Evolutionary conservation across 176 grass and related monocot species (phyloP).

Genomic region (Poa pratensis): DNA sequence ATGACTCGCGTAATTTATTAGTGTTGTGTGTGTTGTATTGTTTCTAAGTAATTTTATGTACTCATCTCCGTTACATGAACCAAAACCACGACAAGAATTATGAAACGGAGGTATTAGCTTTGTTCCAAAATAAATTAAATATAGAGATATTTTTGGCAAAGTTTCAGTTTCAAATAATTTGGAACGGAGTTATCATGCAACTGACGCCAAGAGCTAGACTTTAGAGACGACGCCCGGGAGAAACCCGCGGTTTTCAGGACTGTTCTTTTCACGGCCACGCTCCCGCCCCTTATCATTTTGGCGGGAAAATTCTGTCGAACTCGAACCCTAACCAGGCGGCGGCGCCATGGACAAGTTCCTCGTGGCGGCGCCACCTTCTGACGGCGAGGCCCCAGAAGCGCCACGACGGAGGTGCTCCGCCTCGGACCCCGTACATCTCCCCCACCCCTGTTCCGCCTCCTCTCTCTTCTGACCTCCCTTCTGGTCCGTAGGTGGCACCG

Average conservation of each 20-base stretch:
- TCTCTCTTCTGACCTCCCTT: conserved; percentile 6
- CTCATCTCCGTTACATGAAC: too few relatives aligned
- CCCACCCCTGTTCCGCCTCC: neutral
- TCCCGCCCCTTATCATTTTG: conserved; percentile 18
- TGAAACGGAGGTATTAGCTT: too few relatives aligned
- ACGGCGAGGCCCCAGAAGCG: conserved; percentile 23
- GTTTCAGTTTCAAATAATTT: too few relatives aligned
- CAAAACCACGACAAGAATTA: too few relatives aligned
- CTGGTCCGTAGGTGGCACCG: conserved; percentile 26
- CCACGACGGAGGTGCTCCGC: conserved; percentile 35
- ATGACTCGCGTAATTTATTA: too few relatives aligned
- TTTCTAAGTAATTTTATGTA: too few relatives aligned
- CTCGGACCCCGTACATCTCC: neutral
- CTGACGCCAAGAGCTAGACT: too few relatives aligned
- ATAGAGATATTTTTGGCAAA: too few relatives aligned
- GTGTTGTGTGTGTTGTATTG: too few relatives aligned
- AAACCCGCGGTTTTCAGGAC: neutral
- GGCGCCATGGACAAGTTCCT: conserved; percentile 76
- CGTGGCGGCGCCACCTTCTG: conserved; percentile 39
- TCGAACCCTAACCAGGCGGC: conserved; percentile 13
- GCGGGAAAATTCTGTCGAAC: conserved; percentile 28
- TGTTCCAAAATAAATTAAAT: too few relatives aligned
- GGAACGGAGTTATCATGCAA: too few relatives aligned
- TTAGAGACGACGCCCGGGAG: too few relatives aligned
- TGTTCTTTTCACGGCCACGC: neutral